Conservation (phyloP, 768 basidiomycete species). For the Tylopilus cervinicoccineus region DNA sequence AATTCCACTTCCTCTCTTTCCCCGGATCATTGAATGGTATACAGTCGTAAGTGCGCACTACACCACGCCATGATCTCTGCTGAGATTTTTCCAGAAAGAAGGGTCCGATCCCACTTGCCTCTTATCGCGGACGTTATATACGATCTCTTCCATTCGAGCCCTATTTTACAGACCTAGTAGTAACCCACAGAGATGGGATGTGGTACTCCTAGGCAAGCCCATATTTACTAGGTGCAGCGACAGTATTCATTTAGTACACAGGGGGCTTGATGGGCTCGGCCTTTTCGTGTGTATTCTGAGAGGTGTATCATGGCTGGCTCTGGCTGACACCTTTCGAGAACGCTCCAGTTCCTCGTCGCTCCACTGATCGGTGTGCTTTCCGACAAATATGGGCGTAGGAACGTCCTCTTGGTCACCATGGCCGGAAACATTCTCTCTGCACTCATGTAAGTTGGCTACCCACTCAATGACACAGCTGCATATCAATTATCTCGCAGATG, state of each 20-base stretch:
- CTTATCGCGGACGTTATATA: slow-evolving; percentile 63
- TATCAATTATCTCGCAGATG: slow-evolving; percentile 47
- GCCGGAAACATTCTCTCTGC: slow-evolving; percentile 92
- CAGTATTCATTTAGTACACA: slow-evolving; percentile 23
- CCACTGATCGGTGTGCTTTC: slow-evolving; percentile 80
- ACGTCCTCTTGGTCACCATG: slow-evolving; percentile 82
- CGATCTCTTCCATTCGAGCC: slow-evolving; percentile 64
- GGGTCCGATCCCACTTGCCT: slow-evolving; percentile 65
- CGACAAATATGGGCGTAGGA: slow-evolving; percentile 87
- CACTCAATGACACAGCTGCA: neutral
- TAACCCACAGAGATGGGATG: slow-evolving; percentile 83
- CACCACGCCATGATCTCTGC: neutral
- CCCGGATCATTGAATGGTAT: slow-evolving; percentile 96
- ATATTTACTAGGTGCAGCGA: neutral
- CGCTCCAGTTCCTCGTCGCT: slow-evolving; percentile 79
- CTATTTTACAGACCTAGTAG: slow-evolving; percentile 55
- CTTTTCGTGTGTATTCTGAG: slow-evolving; percentile 68
- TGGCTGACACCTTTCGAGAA: slow-evolving; percentile 42
- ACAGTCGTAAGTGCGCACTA: slow-evolving; percentile 47
- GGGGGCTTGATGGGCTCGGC: slow-evolving; percentile 91
- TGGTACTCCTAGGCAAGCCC: slow-evolving; percentile 81
- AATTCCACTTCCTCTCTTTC: slow-evolving; percentile 93
- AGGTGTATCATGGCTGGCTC: slow-evolving; percentile 33
- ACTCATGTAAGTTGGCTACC: slow-evolving; percentile 52
- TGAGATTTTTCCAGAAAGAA: slow-evolving; percentile 52